Evolutionary conservation across 352 stramenopile genomes (phyloP).

Genomic region (Phytophthora melonis): DNA sequence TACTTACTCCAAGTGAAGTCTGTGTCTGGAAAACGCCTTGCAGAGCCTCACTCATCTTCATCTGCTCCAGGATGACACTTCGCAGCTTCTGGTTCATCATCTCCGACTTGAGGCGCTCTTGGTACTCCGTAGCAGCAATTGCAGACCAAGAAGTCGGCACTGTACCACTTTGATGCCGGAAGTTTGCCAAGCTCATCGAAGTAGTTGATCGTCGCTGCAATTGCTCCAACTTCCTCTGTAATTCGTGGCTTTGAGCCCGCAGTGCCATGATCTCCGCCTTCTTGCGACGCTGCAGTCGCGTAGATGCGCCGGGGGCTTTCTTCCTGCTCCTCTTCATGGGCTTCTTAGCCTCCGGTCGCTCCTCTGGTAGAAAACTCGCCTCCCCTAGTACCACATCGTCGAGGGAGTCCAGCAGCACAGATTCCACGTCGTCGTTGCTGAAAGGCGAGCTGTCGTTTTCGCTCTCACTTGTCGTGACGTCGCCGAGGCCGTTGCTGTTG

Average conservation of each 20-base stretch:
- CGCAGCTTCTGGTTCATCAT: slow-evolving; percentile 35
- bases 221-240: slow-evolving; percentile 24
- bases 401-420: slow-evolving; percentile 26
- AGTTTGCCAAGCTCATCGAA: background rate
- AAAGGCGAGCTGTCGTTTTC: slow-evolving; percentile 25
- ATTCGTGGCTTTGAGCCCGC: slow-evolving; percentile 18
- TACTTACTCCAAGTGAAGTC: slow-evolving; percentile 21
- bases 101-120: slow-evolving; percentile 31
- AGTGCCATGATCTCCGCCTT: slow-evolving; percentile 38
- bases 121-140: slow-evolving; percentile 24
- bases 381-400: slow-evolving; percentile 9
- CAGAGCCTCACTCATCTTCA: slow-evolving; percentile 19
- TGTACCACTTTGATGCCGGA: background rate
- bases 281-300: slow-evolving; percentile 29
- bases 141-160: slow-evolving; percentile 25
- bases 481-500: background rate
- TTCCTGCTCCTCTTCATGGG: slow-evolving; percentile 27
- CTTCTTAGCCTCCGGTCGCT: background rate
- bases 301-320: slow-evolving; percentile 28
- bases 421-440: slow-evolving; percentile 18
- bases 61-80: slow-evolving; percentile 15
- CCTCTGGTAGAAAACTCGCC: slow-evolving; percentile 16
- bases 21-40: slow-evolving; percentile 27
- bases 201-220: slow-evolving; percentile 8
- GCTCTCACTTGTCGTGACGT: slow-evolving; percentile 22